Evolutionary conservation across 148 eudicot genomes (phyloP), one percentile per base, ranked within the genome.

Genomic region (Chenopodium album): DNA sequence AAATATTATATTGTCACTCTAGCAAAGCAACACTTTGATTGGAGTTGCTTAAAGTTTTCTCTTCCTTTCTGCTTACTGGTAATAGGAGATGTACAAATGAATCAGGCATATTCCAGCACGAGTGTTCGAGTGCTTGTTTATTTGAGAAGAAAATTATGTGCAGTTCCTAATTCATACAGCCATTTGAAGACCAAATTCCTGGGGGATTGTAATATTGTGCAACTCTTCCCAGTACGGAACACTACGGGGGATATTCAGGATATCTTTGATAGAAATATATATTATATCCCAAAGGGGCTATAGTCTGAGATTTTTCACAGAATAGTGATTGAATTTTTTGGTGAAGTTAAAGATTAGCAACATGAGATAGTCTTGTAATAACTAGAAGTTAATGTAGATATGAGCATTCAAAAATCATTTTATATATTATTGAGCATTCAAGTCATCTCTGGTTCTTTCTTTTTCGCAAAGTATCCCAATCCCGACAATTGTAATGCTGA

Each of bases 121-220:
- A n/a, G 10, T 76, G 11, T 31, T 8, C 12, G 44, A 1, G 17
- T 26, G 46, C 2, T 16, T 46, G 26, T 56, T 68, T 41, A 76
- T 56, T 76, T 9, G 59, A 68, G 31, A 12, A 79, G 10, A 16
- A 2, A 48, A 70, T 44, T 54, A 70, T 79, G 76, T 76, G 76
- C 84, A 76, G 79, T 75, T 76, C 34, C 79, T 64, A 50, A 59
- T 63, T 64, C 37, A 83, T 74, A 78, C 78, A 28, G 48, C 69
- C 71, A 29, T 59, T 19, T 54, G 34, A 78, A 46, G 56, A 26
- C 65, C 31, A 9, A 73, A 54, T 73, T 23, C 19, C 60, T 23
- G 9, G 44, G 44, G 4, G 7, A 41, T 5, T 20, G 2, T 8
- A 41, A 47, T 60, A 9, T 41, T n/a, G 52, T 56, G 23, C 77